Evolutionary conservation across 1,284 basidiomycete genomes (phyloP).

Genomic region (Austroboletus novae-zelandiae): DNA sequence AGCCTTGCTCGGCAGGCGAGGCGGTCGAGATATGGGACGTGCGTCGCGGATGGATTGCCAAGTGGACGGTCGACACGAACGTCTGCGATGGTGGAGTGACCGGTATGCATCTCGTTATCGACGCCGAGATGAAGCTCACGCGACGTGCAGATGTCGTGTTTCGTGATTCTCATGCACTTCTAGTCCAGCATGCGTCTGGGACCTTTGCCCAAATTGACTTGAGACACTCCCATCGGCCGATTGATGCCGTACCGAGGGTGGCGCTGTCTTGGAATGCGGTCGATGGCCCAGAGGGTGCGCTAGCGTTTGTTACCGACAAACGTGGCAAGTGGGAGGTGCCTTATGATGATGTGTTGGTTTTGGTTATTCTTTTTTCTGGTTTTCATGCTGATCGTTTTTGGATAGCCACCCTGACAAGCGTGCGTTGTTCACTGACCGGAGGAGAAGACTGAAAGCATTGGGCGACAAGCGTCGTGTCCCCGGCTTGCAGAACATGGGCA

Average conservation of each 20-base stretch:
- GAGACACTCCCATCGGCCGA: constrained; percentile 55
- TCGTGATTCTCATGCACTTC: constrained; percentile 69
- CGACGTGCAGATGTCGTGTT: constrained; percentile 61
- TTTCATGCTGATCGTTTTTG: background rate
- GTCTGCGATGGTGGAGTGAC: constrained; percentile 67
- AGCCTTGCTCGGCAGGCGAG: constrained; percentile 42
- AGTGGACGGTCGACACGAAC: constrained; percentile 71
- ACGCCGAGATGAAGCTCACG: background rate
- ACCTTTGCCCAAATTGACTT: constrained; percentile 80
- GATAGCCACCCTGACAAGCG: constrained; percentile 51
- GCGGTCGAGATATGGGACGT: constrained; percentile 88
- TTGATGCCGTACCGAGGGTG: constrained; percentile 69
- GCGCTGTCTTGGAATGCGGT: constrained; percentile 66
- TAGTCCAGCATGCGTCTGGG: constrained; percentile 76
- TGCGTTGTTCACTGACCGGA: constrained; percentile 36
- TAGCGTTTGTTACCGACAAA: constrained; percentile 68
- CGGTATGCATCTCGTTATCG: constrained; percentile 41
- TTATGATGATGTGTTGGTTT: constrained; percentile 78
- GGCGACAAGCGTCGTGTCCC: constrained; percentile 52
- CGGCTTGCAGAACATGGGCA: constrained; percentile 54
- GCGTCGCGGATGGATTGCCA: constrained; percentile 75
- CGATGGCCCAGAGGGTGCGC: constrained; percentile 43
- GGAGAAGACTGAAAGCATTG: constrained; percentile 44
- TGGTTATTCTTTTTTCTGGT: background rate
- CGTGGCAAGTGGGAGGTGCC: constrained; percentile 67